Conservation (phyloP, 2,329 filamentous ascomycete species). For the Monilinia fructicola region DNA sequence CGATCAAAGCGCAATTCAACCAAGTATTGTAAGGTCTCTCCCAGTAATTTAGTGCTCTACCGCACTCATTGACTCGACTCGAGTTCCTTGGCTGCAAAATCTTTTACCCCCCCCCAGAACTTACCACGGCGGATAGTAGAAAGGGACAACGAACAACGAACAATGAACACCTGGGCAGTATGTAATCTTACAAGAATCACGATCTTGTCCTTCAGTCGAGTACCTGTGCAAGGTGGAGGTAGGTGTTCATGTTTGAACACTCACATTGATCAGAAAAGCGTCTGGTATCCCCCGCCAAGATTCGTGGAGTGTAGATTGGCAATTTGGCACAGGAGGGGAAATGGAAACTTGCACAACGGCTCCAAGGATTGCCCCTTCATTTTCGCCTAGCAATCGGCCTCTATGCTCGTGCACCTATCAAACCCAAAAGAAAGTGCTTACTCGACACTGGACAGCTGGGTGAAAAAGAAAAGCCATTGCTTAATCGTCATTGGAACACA, state of each 20-base stretch:
- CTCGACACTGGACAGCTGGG: neutral
- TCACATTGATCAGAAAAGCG: neutral
- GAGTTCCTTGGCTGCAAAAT: neutral
- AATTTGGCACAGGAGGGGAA: neutral
- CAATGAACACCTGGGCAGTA: too few relatives aligned
- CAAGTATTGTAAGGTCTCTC: neutral
- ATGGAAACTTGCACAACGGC: neutral
- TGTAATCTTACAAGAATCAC: constrained; percentile 8
- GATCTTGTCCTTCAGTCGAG: neutral
- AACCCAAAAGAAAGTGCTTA: neutral
- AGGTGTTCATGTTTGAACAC: neutral
- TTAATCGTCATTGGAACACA: neutral
- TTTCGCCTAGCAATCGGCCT: constrained; percentile 3
- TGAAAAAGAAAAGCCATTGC: neutral
- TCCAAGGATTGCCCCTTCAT: constrained; percentile 19
- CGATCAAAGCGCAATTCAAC: neutral
- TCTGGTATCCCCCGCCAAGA: neutral
- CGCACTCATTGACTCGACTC: constrained; percentile 4
- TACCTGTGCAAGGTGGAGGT: neutral
- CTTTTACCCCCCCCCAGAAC: neutral
- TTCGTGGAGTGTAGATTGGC: constrained; percentile 2
- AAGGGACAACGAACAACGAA: too few relatives aligned
- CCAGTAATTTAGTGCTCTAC: constrained; percentile 1
- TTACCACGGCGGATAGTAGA: neutral
- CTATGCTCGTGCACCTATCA: constrained; percentile 11